phyloP scores from a whole-genome alignment of 495 filamentous ascomycete species.

The Aspergillus leporis region DNA sequence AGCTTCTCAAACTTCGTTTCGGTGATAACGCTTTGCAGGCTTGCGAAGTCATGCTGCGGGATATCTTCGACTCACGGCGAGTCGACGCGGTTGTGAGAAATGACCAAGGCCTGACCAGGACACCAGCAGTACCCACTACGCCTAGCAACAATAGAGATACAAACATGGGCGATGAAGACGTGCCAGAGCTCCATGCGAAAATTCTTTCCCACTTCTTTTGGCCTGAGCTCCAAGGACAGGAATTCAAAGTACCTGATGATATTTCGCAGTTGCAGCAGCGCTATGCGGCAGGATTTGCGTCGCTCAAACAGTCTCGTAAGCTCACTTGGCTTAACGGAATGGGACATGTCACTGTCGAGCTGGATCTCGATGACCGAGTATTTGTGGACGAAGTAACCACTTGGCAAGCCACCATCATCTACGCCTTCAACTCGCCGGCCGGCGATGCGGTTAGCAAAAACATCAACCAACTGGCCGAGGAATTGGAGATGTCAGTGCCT shows the following conservation, averaged over 20 bases:
- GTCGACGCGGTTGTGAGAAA: slow-evolving; percentile 65
- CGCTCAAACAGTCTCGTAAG: slow-evolving; percentile 76
- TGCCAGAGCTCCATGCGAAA: slow-evolving; percentile 67
- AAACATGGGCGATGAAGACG: slow-evolving; percentile 11
- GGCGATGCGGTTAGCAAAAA: slow-evolving; percentile 47
- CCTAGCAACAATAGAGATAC: background rate
- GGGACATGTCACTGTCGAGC: slow-evolving; percentile 75
- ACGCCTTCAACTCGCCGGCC: slow-evolving; percentile 66
- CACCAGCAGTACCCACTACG: slow-evolving; percentile 7
- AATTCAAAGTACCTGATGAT: slow-evolving; percentile 67
- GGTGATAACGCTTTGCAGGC: slow-evolving; percentile 82
- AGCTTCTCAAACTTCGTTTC: slow-evolving; percentile 85
- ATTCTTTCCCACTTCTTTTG: slow-evolving; percentile 94
- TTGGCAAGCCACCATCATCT: slow-evolving; percentile 88
- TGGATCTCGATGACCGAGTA: slow-evolving; percentile 80
- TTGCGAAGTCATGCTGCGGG: slow-evolving; percentile 95
- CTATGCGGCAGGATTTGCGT: slow-evolving; percentile 77
- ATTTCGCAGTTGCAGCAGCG: slow-evolving; percentile 63
- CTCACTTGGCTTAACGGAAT: slow-evolving; percentile 84
- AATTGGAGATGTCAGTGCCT: slow-evolving; percentile 73
- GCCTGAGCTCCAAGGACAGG: slow-evolving; percentile 78
- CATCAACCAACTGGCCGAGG: slow-evolving; percentile 59
- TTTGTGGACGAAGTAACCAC: slow-evolving; percentile 74
- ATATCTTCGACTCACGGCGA: slow-evolving; percentile 82
- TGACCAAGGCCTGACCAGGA: slow-evolving; percentile 37